phyloP scores from a whole-genome alignment of 1,139 yeast species.

The Citeromyces hawaiiensis region DNA sequence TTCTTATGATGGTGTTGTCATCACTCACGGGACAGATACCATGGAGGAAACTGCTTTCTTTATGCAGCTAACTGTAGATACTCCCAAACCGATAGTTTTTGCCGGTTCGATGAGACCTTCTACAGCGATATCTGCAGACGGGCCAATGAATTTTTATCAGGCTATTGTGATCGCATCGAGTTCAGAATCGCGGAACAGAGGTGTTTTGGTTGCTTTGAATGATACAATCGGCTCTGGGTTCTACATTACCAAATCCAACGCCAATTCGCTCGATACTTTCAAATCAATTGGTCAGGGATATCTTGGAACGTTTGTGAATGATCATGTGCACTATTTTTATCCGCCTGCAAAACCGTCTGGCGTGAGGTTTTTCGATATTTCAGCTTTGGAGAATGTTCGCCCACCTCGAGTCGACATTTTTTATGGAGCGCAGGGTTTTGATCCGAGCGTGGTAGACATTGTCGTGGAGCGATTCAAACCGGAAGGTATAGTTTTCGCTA shows the following conservation, averaged over 20 bases:
- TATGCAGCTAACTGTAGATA: conserved; percentile 42
- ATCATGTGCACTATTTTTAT: conserved; percentile 49
- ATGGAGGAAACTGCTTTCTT: conserved; percentile 63
- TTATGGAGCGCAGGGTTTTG: conserved; percentile 50
- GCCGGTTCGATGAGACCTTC: conserved; percentile 70
- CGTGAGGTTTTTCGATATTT: conserved; percentile 21
- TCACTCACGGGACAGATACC: conserved; percentile 66
- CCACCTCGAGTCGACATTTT: conserved; percentile 36
- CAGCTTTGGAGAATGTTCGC: not conserved
- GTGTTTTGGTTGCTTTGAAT: conserved; percentile 50
- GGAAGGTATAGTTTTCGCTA: conserved; percentile 48
- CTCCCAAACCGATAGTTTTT: conserved; percentile 48
- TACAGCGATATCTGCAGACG: conserved; percentile 57
- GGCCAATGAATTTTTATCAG: conserved; percentile 61
- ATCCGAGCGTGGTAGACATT: conserved; percentile 30
- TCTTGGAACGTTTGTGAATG: conserved; percentile 55
- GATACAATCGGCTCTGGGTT: conserved; percentile 60
- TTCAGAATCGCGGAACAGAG: conserved; percentile 36
- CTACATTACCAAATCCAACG: conserved; percentile 57
- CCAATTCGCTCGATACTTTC: conserved; percentile 57
- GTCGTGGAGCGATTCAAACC: conserved; percentile 28
- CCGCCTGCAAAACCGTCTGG: conserved; percentile 52
- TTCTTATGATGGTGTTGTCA: conserved; percentile 31
- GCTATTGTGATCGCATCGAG: conserved; percentile 52
- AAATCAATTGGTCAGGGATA: conserved; percentile 59